Evolutionary conservation across 768 basidiomycete species (phyloP), one percentile per base, ranked within the genome.

Genomic region (Xanthoconium stramineum): DNA sequence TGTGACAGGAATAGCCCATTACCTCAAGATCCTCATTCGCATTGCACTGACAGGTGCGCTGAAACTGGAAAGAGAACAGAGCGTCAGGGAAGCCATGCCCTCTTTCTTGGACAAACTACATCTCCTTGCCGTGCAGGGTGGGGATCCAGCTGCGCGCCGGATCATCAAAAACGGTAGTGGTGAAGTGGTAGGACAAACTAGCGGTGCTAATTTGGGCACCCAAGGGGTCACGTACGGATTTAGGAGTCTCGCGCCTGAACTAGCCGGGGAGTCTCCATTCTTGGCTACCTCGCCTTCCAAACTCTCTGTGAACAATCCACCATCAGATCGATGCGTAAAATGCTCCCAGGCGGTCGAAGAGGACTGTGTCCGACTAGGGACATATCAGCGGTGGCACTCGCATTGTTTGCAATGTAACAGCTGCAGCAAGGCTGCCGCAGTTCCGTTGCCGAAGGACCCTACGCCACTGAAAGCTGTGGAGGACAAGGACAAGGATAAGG

Each of bases 1-100:
- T 47, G 97, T 99, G 60, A 99, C 97, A 0, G 96, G 97, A n/a
- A 80, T 99, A 36, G 97, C 97, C 6, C 97, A 99, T 74, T 98
- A 99, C 74, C 86, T 99, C 69, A 99, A 99, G 78, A 98, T 99
- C 74, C 85, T 99, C 52, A 99, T 99, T 61, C 89, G 97, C 49
- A 98, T 99, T 59, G 94, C 97, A 3, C 78, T 99, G 45, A 98
- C 97, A 0, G 95, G 94, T 7, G 92, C 94, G 6, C 81, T 99
- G 57, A 98, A 94, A 74, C 80, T 99, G 33, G 97, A 99, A 74
- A 81, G 94, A 55, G 97, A 99, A 66, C 84, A 91, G 66, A 82
- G 81, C 55, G 84, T 90, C 46, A 78, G 82, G 42, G 87, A 89
- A 55, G 94, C 94, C 1, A 90, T 98, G 82, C 76, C 85, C 6